Percentiles rank a stretch among this genome's conserved stretches.
Evolutionary conservation across 2,329 filamentous ascomycete species (phyloP).

Genomic region (Botrytis galanthina): DNA sequence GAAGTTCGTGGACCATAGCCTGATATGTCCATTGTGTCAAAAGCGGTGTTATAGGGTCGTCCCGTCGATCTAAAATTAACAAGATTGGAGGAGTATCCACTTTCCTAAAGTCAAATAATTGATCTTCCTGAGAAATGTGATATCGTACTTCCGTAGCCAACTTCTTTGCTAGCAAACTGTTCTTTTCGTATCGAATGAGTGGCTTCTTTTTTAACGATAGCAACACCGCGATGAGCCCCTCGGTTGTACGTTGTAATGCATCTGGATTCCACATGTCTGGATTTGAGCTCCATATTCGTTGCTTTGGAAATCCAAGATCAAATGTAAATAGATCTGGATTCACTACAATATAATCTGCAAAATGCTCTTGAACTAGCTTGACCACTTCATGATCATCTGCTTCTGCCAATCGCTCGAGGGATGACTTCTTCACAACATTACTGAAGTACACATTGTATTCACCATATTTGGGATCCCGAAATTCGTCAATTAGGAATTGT

Average conservation of each 20-base stretch:
- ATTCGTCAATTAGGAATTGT: slow-evolving; percentile 89
- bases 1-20: slow-evolving; percentile 97
- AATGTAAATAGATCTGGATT: slow-evolving; percentile 92
- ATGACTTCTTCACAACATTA: slow-evolving; percentile 96
- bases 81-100: slow-evolving; percentile 93
- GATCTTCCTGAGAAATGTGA: slow-evolving; percentile 90
- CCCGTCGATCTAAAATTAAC: slow-evolving; percentile 83
- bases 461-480: slow-evolving; percentile 93
- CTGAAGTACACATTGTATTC: slow-evolving; percentile 98
- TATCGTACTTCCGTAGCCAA: slow-evolving; percentile 90
- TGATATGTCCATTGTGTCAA: slow-evolving; percentile 99
- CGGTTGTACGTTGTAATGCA: slow-evolving; percentile 78
- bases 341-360: slow-evolving; percentile 91
- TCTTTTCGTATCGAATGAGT: slow-evolving; percentile 88
- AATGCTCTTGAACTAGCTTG: slow-evolving; percentile 89
- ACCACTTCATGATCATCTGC: slow-evolving; percentile 98
- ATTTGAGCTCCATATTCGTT: slow-evolving; percentile 75
- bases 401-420: slow-evolving; percentile 88
- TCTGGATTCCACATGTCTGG: slow-evolving; percentile 92
- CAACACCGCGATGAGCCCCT: slow-evolving; percentile 80
- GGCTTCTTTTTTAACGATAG: slow-evolving; percentile 95
- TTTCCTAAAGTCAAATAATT: slow-evolving; percentile 93
- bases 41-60: slow-evolving; percentile 91
- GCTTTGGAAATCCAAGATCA: slow-evolving; percentile 67
- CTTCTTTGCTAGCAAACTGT: slow-evolving; percentile 86